A percentile compares a stretch with the other conserved stretches of the same genome.
Conservation (phyloP, 2,329 filamentous ascomycete species). For the Penicillium fuscoglaucum region DNA sequence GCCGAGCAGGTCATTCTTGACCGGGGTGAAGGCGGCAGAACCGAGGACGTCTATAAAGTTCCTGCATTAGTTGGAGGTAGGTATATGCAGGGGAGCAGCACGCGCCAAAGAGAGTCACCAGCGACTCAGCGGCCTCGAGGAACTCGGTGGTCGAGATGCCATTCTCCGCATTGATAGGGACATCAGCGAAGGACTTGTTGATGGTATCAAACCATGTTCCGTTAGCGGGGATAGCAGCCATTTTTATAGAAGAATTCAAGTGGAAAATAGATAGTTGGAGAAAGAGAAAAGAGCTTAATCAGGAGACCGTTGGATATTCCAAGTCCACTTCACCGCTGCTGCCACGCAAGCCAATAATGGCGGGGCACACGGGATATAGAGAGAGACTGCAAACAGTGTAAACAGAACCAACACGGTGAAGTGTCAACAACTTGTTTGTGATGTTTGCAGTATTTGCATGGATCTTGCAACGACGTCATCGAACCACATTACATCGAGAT, state of each 20-base stretch:
- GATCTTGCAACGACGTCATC: conserved; percentile 34
- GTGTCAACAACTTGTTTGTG: conserved; percentile 9
- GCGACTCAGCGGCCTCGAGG: conserved; percentile 82
- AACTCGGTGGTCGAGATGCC: conserved; percentile 82
- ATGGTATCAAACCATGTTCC: conserved; percentile 84
- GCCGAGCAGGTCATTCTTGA: conserved; percentile 86
- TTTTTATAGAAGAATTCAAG: conserved; percentile 22
- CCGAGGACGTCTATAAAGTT: conserved; percentile 56
- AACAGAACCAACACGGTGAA: conserved; percentile 28
- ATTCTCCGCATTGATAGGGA: conserved; percentile 74
- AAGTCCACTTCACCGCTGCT: conserved; percentile 31
- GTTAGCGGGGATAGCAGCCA: conserved; percentile 57
- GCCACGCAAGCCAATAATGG: conserved; percentile 33
- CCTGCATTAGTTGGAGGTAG: conserved; percentile 12
- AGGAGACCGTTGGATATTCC: conserved; percentile 7
- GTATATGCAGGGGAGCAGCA: conserved; percentile 1
- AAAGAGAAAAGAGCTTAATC: conserved; percentile 12
- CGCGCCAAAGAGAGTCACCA: conserved; percentile 83
- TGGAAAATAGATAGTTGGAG: conserved; percentile 9
- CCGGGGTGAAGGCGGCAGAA: conserved; percentile 76
- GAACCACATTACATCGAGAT: conserved; percentile 21
- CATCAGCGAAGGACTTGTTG: conserved; percentile 79
- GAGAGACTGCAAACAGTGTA: conserved; percentile 26
- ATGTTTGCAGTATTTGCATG: conserved; percentile 10
- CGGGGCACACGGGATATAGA: conserved; percentile 9